These are phyloP conservation scores for Ilex paraguariensis DNA, from an alignment of 305 asterid species.

Conservation along the genomic window DNA sequence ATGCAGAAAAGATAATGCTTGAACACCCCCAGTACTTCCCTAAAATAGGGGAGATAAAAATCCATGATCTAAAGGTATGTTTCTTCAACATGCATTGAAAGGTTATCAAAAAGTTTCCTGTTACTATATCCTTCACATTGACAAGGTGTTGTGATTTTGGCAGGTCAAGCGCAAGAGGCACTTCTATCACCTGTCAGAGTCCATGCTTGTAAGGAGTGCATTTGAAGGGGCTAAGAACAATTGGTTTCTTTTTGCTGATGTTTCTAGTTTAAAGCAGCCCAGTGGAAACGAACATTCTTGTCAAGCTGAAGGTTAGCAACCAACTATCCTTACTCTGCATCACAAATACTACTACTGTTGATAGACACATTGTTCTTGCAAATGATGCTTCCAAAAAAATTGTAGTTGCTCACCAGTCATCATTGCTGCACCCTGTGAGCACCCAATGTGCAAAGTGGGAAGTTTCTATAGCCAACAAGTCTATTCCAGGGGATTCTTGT, in stretches of 20 bases:
- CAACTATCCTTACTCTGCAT: slow-evolving; percentile 10
- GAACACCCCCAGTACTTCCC: slow-evolving; percentile 57
- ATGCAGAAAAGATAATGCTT: slow-evolving; percentile 42
- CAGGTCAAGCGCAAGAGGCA: slow-evolving; percentile 53
- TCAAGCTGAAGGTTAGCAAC: slow-evolving; percentile 8
- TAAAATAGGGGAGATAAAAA: slow-evolving; percentile 33
- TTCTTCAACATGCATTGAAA: too few relatives aligned
- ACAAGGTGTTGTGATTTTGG: slow-evolving; percentile 11
- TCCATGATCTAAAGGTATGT: slow-evolving; percentile 54
- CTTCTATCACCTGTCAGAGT: slow-evolving; percentile 55
- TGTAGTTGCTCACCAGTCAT: neutral
- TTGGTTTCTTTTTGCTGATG: slow-evolving; percentile 54
- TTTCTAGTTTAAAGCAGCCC: slow-evolving; percentile 17
- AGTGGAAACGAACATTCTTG: slow-evolving; percentile 6
- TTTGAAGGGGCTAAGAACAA: slow-evolving; percentile 31
- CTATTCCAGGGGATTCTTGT: neutral
- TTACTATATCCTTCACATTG: too few relatives aligned
- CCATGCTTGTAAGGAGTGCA: slow-evolving; percentile 44
- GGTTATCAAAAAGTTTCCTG: too few relatives aligned
- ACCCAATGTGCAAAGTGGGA: slow-evolving; percentile 2
- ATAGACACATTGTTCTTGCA: slow-evolving; percentile 8
- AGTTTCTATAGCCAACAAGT: slow-evolving; percentile 7
- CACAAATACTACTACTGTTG: slow-evolving; percentile 3
- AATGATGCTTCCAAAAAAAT: slow-evolving; percentile 10
- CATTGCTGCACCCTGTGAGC: neutral